Evolutionary conservation across 495 filamentous ascomycete genomes (phyloP).

Genomic region (Lepraria neglecta): DNA sequence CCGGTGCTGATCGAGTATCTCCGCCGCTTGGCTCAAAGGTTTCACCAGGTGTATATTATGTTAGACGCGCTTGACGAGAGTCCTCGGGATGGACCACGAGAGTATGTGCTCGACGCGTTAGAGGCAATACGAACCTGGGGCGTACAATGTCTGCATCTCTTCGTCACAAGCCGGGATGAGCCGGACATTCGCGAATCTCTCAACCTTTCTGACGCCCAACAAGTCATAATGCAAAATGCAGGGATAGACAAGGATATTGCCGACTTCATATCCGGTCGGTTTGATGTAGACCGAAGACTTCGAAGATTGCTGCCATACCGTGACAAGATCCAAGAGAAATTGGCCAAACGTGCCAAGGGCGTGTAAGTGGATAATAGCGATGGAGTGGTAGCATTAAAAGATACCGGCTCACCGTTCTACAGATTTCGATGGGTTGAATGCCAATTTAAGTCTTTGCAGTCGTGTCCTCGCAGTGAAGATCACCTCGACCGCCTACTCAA

Average conservation of each 20-base stretch:
- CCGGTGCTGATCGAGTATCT: constrained; percentile 22
- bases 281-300: constrained; percentile 30
- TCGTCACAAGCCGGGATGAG: constrained; percentile 38
- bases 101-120: constrained; percentile 25
- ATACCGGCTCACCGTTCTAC: constrained; percentile 14
- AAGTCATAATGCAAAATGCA: constrained; percentile 29
- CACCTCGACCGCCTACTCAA: constrained; percentile 31
- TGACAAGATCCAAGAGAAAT: constrained; percentile 28
- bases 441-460: constrained; percentile 31
- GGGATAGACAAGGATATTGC: constrained; percentile 32
- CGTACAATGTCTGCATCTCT: constrained; percentile 32
- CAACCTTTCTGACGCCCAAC: constrained; percentile 18
- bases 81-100: constrained; percentile 22
- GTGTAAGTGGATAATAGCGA: constrained; percentile 28
- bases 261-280: constrained; percentile 31
- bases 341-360: constrained; percentile 31
- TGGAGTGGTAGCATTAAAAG: not conserved
- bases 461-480: constrained; percentile 26
- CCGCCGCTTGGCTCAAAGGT: constrained; percentile 15
- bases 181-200: constrained; percentile 34
- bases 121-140: constrained; percentile 29
- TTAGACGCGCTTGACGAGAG: constrained; percentile 34
- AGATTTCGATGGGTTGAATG: constrained; percentile 41
- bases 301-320: constrained; percentile 29
- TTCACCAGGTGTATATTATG: constrained; percentile 29